Base-by-base conservation (phyloP, 176 grass and related monocot species). In the Cymbopogon citratus region DNA sequence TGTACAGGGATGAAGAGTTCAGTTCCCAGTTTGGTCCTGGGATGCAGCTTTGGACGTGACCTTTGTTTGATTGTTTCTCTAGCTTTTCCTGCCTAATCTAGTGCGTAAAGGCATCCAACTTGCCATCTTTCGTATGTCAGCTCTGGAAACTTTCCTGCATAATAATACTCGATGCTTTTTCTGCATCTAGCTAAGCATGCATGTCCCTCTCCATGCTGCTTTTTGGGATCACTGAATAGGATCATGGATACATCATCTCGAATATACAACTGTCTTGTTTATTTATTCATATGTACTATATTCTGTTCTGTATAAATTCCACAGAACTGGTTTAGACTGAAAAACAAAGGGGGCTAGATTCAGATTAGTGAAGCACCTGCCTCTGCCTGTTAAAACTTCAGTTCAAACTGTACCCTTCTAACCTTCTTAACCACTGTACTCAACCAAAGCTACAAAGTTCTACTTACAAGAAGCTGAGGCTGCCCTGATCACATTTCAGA, bases 51-150 rank as follows among this genome's bases (percentile, higher is more conserved):
- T 80, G 75, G 69, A 29, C 21, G 29, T 9, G n/a, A 6, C 61
- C 64, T 66, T 80, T 51, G 15, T 43, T 43, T 43, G 40, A 43
- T 43, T 44, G 45, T 46, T 69, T 46, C 23, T 68, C 38, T 27
- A 40, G 23, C 78, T 40, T 68, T 78, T 73, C 45, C 74, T 79
- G 33, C 75, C 74, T 83, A 84, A 88, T 68, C 66, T 61, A 78
- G 64, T 60, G 73, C 36, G 40, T 24, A 80, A 33, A 33, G 31
- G 31, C 31, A 33, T 33, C 34, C 34, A 36, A 36, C 34, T 36
- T 39, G 38, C 38, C 43, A 65, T 87, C 74, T 83, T 73, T 66
- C 81, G 46, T 52, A 74, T 80, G 75, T 84, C 75, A 88, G 36
- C 75, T 60, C 35, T 68, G 61, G 54, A 67, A 79, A 81, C 24